Conservation (phyloP, 768 basidiomycete genomes). For the Epithele typhae region DNA sequence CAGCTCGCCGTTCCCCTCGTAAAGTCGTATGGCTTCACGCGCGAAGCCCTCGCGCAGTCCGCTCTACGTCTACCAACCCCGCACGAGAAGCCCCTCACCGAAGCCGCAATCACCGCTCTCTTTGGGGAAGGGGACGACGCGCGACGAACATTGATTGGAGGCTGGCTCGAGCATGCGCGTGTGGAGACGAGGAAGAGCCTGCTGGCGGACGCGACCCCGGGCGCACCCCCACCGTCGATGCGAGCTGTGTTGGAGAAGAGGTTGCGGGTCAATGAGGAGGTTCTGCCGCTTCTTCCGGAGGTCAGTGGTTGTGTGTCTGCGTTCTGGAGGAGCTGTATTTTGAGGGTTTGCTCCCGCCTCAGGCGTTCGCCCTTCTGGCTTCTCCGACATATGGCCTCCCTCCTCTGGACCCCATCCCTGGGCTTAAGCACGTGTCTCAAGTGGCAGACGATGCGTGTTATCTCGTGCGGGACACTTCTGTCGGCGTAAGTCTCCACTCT, state of each 20-base stretch:
- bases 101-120: conserved; percentile 63
- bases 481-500: conserved; percentile 44
- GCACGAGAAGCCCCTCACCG: conserved; percentile 59
- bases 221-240: conserved; percentile 26
- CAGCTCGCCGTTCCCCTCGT: conserved; percentile 63
- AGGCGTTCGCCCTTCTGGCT: conserved; percentile 74
- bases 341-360: no score
- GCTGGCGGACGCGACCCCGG: conserved; percentile 14
- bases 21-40: conserved; percentile 66
- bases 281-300: conserved; percentile 61
- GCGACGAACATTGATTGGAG: conserved; percentile 56
- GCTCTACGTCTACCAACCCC: conserved; percentile 50
- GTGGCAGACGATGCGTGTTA: conserved; percentile 73
- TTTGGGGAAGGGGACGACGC: conserved; percentile 72
- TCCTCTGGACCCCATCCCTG: conserved; percentile 57
- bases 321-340: no score
- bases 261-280: conserved; percentile 63
- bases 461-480: conserved; percentile 45
- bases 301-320: conserved; percentile 44
- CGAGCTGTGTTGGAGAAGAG: conserved; percentile 51
- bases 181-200: conserved; percentile 48
- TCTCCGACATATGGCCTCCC: conserved; percentile 45
- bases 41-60: conserved; percentile 61
- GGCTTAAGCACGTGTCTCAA: conserved; percentile 51
- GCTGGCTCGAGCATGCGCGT: conserved; percentile 70